phyloP scores from a whole-genome alignment of 306 rosid species.

The Carpinus viminea region DNA sequence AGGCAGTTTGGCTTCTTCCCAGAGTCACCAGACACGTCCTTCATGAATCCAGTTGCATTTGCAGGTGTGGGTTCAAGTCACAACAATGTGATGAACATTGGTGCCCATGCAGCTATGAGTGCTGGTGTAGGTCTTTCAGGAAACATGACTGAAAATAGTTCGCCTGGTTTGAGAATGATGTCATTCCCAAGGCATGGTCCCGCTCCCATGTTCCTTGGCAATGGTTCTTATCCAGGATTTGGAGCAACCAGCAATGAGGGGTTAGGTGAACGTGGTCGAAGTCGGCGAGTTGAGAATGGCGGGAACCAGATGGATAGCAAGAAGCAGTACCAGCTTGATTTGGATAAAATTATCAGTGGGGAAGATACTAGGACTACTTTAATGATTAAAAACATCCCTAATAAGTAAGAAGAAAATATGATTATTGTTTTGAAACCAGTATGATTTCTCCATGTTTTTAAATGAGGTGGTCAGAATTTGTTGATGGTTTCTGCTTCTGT shows the following conservation, averaged over 20 bases:
- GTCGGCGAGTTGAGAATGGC: conserved; percentile 66
- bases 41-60: conserved; percentile 49
- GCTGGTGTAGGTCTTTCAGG: conserved; percentile 66
- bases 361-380: conserved; percentile 91
- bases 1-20: conserved; percentile 78
- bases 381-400: conserved; percentile 96
- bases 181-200: conserved; percentile 63
- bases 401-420: conserved; percentile 56
- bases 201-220: conserved; percentile 58
- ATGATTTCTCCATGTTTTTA: conserved; percentile 3
- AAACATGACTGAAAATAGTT: conserved; percentile 59
- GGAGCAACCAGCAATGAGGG: conserved; percentile 52
- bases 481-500: conserved; percentile 19
- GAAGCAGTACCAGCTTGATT: conserved; percentile 90
- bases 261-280: conserved; percentile 61
- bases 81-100: conserved; percentile 61
- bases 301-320: conserved; percentile 67
- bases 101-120: conserved; percentile 50
- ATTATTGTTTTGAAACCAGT: conserved; percentile 11
- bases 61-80: conserved; percentile 50
- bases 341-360: conserved; percentile 73
- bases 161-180: conserved; percentile 77
- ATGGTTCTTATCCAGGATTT: conserved; percentile 64
- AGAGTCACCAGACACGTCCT: conserved; percentile 78
- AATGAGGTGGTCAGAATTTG: conserved; percentile 17